Evolutionary conservation across 2,329 filamentous ascomycete species (phyloP).

Genomic region (Sarocladium oryzae): DNA sequence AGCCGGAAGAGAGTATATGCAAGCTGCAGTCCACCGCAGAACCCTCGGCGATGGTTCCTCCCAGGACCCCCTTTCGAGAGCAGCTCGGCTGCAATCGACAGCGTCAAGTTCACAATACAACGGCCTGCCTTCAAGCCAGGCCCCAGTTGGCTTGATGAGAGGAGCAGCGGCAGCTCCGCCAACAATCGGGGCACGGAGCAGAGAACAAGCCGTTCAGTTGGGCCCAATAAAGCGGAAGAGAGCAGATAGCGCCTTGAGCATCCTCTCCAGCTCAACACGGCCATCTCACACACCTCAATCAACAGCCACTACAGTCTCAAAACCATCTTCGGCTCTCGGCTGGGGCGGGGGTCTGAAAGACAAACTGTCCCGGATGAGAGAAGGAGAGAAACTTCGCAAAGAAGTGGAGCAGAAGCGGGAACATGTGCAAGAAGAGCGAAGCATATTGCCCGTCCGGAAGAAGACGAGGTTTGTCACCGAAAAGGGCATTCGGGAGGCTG

Average conservation of each 20-base stretch:
- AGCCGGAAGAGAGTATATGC: constrained; percentile 66
- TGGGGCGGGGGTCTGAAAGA: constrained; percentile 51
- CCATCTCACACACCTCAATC: constrained; percentile 14
- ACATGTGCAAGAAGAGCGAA: neutral
- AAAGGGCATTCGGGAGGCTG: constrained; percentile 71
- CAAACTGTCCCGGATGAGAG: constrained; percentile 56
- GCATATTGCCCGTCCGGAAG: constrained; percentile 47
- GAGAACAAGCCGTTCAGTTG: constrained; percentile 43
- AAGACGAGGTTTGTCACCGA: constrained; percentile 76
- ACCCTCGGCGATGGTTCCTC: neutral
- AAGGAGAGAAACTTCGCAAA: constrained; percentile 45
- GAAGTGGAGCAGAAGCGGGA: constrained; percentile 14
- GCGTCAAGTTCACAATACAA: neutral
- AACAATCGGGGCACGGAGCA: constrained; percentile 26
- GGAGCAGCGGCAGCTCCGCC: neutral
- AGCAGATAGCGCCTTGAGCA: constrained; percentile 37
- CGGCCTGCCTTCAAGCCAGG: neutral
- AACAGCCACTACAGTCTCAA: constrained; percentile 13
- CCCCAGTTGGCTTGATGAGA: neutral
- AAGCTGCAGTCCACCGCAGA: neutral
- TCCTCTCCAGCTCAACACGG: constrained; percentile 20
- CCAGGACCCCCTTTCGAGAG: neutral
- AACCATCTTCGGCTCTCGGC: constrained; percentile 32
- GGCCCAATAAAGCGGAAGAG: constrained; percentile 58
- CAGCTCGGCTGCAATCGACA: too few species aligned